Percentiles rank a stretch among this genome's conserved stretches.
phyloP scores from a whole-genome alignment of 179 eudicot genomes.

The Beta corolliflora region DNA sequence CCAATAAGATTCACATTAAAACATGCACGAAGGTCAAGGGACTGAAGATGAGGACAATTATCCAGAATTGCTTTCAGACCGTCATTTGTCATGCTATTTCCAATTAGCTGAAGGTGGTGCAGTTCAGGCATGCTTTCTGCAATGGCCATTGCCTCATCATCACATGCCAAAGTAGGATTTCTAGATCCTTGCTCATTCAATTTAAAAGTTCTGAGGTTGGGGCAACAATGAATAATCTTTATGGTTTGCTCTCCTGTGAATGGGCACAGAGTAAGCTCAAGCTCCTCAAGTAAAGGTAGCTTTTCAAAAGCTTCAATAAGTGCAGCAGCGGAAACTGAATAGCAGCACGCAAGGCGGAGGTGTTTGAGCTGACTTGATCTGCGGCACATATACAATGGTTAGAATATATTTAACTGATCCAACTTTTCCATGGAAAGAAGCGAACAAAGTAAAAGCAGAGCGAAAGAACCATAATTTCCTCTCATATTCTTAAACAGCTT shows the following conservation, averaged over 20 bases:
- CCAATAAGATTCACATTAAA: constrained; percentile 44
- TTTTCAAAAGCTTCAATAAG: constrained; percentile 42
- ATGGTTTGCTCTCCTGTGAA: constrained; percentile 27
- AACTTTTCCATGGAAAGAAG: background rate
- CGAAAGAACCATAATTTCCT: background rate
- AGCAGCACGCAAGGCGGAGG: constrained; percentile 53
- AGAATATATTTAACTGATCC: background rate
- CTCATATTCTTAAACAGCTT: background rate
- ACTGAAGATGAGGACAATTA: constrained; percentile 58
- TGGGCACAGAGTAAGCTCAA: constrained; percentile 41
- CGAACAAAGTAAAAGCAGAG: background rate
- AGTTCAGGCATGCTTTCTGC: constrained; percentile 61
- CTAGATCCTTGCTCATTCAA: constrained; percentile 36
- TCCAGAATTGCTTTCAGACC: constrained; percentile 66
- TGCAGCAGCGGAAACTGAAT: constrained; percentile 35
- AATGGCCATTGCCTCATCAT: constrained; percentile 59
- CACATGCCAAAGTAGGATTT: constrained; percentile 27
- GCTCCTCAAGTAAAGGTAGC: constrained; percentile 58
- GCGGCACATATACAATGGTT: constrained; percentile 10
- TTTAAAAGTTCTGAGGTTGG: constrained; percentile 52
- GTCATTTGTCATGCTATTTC: constrained; percentile 56
- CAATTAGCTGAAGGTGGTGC: constrained; percentile 60
- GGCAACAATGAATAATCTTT: constrained; percentile 47
- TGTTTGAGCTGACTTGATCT: constrained; percentile 61
- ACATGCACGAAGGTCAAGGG: constrained; percentile 77